A percentile compares a stretch with the other conserved stretches of the same genome.
Conservation (phyloP, 2,329 filamentous ascomycete species). For the Fusarium oxysporum region DNA sequence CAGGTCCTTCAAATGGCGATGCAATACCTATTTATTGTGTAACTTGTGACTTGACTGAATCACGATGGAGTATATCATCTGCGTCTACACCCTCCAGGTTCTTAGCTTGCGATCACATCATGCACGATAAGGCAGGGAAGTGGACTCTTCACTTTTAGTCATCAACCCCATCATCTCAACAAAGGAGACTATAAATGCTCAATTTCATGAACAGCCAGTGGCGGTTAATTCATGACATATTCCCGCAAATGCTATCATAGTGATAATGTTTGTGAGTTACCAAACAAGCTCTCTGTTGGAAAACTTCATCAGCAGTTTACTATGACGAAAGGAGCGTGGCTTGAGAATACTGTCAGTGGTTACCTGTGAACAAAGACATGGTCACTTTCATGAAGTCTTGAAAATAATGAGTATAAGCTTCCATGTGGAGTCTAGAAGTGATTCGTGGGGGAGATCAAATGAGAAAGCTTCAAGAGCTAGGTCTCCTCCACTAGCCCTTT, state of each 20-base stretch:
- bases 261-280: too few relatives aligned
- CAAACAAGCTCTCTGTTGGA: accelerated
- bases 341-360: neutral
- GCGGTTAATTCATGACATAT: neutral
- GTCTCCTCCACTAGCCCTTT: neutral
- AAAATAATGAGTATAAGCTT: too few relatives aligned
- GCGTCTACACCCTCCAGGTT: neutral
- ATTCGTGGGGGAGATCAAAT: accelerated
- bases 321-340: neutral
- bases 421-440: neutral
- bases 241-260: too few relatives aligned
- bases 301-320: neutral
- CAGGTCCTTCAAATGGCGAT: neutral
- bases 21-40: neutral
- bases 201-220: neutral
- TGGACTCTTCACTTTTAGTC: neutral
- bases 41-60: neutral
- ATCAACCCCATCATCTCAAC: neutral
- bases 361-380: neutral
- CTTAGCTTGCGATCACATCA: neutral
- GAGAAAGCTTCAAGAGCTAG: neutral
- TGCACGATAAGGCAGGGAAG: neutral
- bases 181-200: neutral
- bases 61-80: neutral
- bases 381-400: neutral